Evolutionary conservation across 2,329 filamentous ascomycete genomes (phyloP), one percentile per base, ranked within the genome.

Genomic region (Xylariaceae sp.): DNA sequence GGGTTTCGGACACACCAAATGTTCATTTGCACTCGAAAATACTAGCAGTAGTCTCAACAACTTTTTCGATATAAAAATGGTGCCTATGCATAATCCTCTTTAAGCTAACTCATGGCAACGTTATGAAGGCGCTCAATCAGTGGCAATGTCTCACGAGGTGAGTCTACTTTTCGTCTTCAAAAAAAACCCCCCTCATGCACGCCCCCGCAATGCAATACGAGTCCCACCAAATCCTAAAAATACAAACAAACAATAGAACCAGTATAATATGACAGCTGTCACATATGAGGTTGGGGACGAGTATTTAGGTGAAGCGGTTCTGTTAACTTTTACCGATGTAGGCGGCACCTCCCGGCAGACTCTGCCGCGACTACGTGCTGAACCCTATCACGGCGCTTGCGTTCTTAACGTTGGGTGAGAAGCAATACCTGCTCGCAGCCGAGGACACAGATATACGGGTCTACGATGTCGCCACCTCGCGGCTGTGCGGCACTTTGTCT

Each of bases 341-440:
- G 65, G 47, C 40, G 49, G 58, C 60, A 53, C 34, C 52, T 43
- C 48, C 53, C 11, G 56, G 63, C 51, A 64, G 56, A 28, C 63
- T 66, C 53, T 54, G 58, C 43, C 62, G 66, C 61, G 74, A 76
- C 58, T 74, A 78, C 47, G 73, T 78, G 24, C 74, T 82, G 23
- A 79, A 77, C 53, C 86, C 87, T 43, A 77, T 89, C 54, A 88
- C 87, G 19, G 84, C 84, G 3, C 75, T 88, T 28, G 78, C 78
- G 21, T 83, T 88, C 62, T 80, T 79, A 65, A 69, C 69, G 3
- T 63, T 67, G 21, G 48, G 57, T 3, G 62, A 66, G 11, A 56
- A 61, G 19, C 63, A 70, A 17, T 79, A 82, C 48, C 69, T 88
- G 21, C 74, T 89, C 24, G 82, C 81, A 1, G 87, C 82, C 36